A percentile compares a stretch with the other conserved stretches of the same genome.
Evolutionary conservation across 1,284 basidiomycete genomes (phyloP).

Genomic region (Thecaphora thlaspeos): DNA sequence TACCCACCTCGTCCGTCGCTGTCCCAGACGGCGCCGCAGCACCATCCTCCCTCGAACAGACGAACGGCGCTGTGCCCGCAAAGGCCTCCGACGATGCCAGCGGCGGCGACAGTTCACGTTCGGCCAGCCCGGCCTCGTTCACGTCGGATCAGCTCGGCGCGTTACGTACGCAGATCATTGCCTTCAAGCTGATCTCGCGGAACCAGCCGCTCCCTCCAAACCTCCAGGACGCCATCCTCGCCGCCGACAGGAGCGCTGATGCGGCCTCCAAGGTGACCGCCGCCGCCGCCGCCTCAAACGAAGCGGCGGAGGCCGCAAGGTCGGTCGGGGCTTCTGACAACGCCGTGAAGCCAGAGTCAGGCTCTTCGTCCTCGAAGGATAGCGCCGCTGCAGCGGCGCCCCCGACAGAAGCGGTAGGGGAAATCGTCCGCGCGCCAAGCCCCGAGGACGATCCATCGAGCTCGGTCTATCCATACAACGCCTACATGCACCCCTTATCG

Average conservation of each 20-base stretch:
- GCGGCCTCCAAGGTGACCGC: constrained; percentile 78
- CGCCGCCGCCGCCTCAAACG: constrained; percentile 61
- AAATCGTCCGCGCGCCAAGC: constrained; percentile 29
- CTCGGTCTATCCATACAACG: constrained; percentile 90
- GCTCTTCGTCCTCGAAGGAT: constrained; percentile 2
- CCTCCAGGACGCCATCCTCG: constrained; percentile 72
- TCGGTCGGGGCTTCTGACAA: constrained; percentile 1
- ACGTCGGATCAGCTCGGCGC: constrained; percentile 77
- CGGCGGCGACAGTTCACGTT: constrained; percentile 10
- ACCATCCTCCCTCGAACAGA: constrained; percentile 57
- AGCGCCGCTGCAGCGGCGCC: too few relatives aligned
- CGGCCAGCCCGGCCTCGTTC: constrained; percentile 59
- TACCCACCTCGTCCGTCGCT: constrained; percentile 21
- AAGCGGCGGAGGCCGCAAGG: constrained; percentile 6
- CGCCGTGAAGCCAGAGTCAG: not conserved
- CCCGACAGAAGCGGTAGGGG: constrained; percentile 42
- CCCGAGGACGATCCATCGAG: constrained; percentile 70
- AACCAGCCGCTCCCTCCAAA: constrained; percentile 77
- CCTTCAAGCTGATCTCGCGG: constrained; percentile 78
- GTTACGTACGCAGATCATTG: constrained; percentile 82
- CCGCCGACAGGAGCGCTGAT: constrained; percentile 59
- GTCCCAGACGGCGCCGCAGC: constrained; percentile 21
- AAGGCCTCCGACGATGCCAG: constrained; percentile 22
- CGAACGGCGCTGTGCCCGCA: constrained; percentile 59
- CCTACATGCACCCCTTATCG: constrained; percentile 81